These are phyloP conservation scores for Nepenthes alata DNA, from an alignment of 179 eudicot species.

Conservation along the genomic window DNA sequence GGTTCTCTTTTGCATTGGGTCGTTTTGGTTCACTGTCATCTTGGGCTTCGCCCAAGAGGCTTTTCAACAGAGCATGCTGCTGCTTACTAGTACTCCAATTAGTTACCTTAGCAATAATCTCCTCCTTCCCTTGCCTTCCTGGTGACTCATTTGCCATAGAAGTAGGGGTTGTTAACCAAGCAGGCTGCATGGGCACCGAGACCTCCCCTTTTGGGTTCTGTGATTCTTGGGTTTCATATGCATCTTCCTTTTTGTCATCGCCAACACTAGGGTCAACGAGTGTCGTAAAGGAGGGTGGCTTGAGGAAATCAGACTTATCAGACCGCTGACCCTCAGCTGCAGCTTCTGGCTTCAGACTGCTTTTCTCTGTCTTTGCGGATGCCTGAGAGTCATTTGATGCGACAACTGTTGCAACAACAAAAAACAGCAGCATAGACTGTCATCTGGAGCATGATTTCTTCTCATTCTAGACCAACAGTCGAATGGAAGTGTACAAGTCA, in stretches of 20 bases:
- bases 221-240: conserved; percentile 23
- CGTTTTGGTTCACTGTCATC: no score
- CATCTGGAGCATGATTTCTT: background rate
- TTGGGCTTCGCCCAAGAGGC: conserved; percentile 47
- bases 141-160: conserved; percentile 23
- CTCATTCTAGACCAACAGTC: no score
- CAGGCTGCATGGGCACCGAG: conserved; percentile 24
- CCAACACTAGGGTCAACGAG: conserved; percentile 22
- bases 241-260: conserved; percentile 8
- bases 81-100: background rate
- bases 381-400: conserved; percentile 13
- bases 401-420: conserved; percentile 17
- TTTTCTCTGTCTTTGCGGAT: conserved; percentile 10
- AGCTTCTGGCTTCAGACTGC: conserved; percentile 16
- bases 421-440: background rate
- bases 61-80: conserved; percentile 16
- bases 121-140: conserved; percentile 46
- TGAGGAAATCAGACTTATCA: conserved; percentile 20
- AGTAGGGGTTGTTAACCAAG: conserved; percentile 30
- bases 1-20: no score
- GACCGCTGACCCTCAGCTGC: conserved; percentile 15
- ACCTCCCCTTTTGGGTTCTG: conserved; percentile 17
- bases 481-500: no score
- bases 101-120: conserved; percentile 45
- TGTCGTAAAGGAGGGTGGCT: conserved; percentile 31